phyloP scores from a whole-genome alignment of 2,329 filamentous ascomycete species.

The Cryphonectria radicalis region DNA sequence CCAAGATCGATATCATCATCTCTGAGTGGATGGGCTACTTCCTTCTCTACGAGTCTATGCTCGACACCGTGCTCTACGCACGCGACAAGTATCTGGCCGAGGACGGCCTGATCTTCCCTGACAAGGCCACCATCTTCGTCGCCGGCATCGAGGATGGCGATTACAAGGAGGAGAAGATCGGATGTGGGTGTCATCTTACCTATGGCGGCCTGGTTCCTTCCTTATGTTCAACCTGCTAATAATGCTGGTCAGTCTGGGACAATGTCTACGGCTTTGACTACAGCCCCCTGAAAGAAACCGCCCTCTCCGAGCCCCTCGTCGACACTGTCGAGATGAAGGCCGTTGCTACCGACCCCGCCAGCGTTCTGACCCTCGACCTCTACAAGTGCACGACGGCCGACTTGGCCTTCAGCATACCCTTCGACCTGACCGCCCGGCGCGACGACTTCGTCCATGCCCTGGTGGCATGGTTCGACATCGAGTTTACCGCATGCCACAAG shows the following conservation, averaged over 20 bases:
- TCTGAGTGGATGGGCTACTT: slow-evolving; percentile 99
- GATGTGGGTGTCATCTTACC: slow-evolving; percentile 69
- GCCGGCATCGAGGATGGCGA: slow-evolving; percentile 98
- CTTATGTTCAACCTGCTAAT: slow-evolving; percentile 7
- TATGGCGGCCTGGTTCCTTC: background rate
- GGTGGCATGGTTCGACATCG: slow-evolving; percentile 99
- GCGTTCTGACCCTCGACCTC: slow-evolving; percentile 86
- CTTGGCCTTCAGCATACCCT: slow-evolving; percentile 81
- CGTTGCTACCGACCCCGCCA: slow-evolving; percentile 87
- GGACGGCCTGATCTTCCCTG: slow-evolving; percentile 94
- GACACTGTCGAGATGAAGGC: slow-evolving; percentile 98
- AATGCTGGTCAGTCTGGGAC: slow-evolving; percentile 78
- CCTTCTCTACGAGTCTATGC: slow-evolving; percentile 97
- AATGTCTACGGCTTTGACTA: slow-evolving; percentile 99
- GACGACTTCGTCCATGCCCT: slow-evolving; percentile 96
- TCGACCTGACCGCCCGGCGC: slow-evolving; percentile 75
- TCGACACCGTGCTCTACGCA: slow-evolving; percentile 96
- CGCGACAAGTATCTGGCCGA: slow-evolving; percentile 87
- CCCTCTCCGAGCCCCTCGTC: slow-evolving; percentile 92
- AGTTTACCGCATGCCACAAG: slow-evolving; percentile 98
- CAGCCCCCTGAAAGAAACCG: slow-evolving; percentile 88
- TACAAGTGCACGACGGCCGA: slow-evolving; percentile 87
- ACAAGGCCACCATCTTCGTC: slow-evolving; percentile 97
- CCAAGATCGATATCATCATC: slow-evolving; percentile 98
- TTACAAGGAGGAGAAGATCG: slow-evolving; percentile 99